A percentile compares a stretch with the other conserved stretches of the same genome.
phyloP scores from a whole-genome alignment of 257 asterid species.

The Petunia secreta region DNA sequence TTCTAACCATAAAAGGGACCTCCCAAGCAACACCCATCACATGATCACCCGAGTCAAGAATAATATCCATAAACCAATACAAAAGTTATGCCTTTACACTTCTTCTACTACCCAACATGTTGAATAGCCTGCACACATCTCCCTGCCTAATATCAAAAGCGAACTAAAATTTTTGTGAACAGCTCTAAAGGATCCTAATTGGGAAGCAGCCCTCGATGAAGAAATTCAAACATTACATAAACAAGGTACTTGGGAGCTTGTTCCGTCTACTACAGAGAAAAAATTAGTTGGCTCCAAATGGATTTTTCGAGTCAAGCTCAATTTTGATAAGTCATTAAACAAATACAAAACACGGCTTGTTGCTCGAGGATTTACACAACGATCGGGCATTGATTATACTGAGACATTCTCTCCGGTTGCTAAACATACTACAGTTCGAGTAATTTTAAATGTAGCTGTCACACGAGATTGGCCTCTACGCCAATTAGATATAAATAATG shows the following conservation, averaged over 20 bases:
- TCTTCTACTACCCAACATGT: neutral
- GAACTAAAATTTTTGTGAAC: neutral
- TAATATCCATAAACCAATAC: no score
- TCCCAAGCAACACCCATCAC: no score
- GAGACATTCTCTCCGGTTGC: neutral
- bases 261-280: neutral
- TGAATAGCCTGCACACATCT: no score
- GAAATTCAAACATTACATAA: neutral
- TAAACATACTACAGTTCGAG: neutral
- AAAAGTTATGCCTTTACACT: no score
- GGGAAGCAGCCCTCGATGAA: neutral
- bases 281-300: neutral
- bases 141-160: no score
- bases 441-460: neutral
- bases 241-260: neutral
- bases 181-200: neutral
- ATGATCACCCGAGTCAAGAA: no score
- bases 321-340: neutral
- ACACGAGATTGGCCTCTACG: neutral
- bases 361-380: neutral
- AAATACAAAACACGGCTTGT: neutral
- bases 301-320: neutral
- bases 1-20: no score
- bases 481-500: neutral
- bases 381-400: neutral